phyloP scores from a whole-genome alignment of 139 green algal species.

The Volvox africanus region DNA sequence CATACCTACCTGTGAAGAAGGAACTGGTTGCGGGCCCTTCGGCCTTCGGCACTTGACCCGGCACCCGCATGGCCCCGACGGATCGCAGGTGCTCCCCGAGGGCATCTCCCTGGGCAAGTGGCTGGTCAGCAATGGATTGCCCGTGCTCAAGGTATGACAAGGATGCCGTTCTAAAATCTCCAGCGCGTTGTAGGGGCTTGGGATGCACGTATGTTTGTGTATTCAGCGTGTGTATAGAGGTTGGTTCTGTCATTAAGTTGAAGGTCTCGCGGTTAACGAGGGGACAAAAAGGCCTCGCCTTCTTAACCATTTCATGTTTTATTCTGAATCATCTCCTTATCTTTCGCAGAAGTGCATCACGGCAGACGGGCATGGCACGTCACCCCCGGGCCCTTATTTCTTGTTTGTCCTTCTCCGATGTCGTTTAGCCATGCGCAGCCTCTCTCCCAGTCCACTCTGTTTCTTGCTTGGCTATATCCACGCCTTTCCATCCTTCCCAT shows the following conservation, averaged over 20 bases:
- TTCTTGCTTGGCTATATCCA: background rate
- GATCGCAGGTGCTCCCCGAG: conserved; percentile 18
- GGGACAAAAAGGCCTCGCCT: background rate
- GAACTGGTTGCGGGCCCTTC: too few relatives aligned
- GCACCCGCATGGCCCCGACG: background rate
- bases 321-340: too few relatives aligned
- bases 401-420: too few relatives aligned
- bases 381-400: too few relatives aligned
- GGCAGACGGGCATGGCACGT: too few relatives aligned
- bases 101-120: conserved; percentile 21
- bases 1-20: background rate
- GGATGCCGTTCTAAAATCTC: background rate
- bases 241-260: background rate
- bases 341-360: too few relatives aligned
- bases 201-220: background rate
- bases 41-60: background rate
- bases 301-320: too few relatives aligned
- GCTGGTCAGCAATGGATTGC: conserved; percentile 10
- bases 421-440: too few relatives aligned
- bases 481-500: background rate
- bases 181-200: background rate
- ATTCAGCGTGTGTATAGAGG: background rate
- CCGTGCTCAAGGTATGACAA: conserved; percentile 24
- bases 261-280: background rate
- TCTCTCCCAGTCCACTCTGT: too few relatives aligned